phyloP scores from a whole-genome alignment of 202 grass and related monocot species.

The Cymbopogon flexuosus region DNA sequence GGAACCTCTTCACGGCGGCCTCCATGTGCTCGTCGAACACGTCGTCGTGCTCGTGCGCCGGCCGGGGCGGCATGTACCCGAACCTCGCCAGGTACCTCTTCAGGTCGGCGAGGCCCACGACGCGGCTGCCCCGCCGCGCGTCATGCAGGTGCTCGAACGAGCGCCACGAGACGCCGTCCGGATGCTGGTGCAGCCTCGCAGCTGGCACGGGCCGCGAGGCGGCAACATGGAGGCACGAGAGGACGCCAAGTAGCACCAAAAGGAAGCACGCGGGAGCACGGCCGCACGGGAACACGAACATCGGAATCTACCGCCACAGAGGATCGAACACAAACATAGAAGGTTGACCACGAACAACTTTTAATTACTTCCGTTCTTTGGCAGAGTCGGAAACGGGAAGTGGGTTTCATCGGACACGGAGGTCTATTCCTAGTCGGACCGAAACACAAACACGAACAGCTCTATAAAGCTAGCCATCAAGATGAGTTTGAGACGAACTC shows the following conservation, averaged over 20 bases:
- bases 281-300: slow-evolving; percentile 6
- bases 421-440: too few species aligned
- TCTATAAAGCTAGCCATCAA: too few species aligned
- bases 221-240: background rate
- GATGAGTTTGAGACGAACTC: too few species aligned
- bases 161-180: slow-evolving; percentile 24
- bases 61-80: slow-evolving; percentile 43
- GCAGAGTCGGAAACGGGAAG: too few species aligned
- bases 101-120: slow-evolving; percentile 41
- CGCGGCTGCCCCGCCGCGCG: slow-evolving; percentile 40
- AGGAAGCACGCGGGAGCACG: background rate
- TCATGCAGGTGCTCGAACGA: slow-evolving; percentile 37
- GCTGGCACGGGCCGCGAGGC: background rate
- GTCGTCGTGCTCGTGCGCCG: slow-evolving; percentile 31
- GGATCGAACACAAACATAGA: too few species aligned
- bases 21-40: slow-evolving; percentile 57
- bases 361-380: too few species aligned
- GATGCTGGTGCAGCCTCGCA: background rate
- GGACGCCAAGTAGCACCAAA: background rate
- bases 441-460: too few species aligned
- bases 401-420: too few species aligned
- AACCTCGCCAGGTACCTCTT: slow-evolving; percentile 60
- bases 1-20: slow-evolving; percentile 54
- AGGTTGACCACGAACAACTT: too few species aligned
- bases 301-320: background rate